Conservation (phyloP, 1,139 yeast species). For the Saccharomycopsis hybrid region DNA sequence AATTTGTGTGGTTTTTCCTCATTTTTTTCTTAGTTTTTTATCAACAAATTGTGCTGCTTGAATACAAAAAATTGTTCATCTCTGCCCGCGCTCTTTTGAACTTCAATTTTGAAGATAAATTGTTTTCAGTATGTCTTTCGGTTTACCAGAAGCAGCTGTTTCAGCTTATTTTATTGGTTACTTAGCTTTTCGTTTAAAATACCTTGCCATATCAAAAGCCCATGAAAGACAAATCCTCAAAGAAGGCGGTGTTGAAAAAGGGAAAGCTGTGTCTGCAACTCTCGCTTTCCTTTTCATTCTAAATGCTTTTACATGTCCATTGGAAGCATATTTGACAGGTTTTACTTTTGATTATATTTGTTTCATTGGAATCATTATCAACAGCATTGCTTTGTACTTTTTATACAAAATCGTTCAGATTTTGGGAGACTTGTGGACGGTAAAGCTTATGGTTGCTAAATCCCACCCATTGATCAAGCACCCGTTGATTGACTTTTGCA, state of each 20-base stretch:
- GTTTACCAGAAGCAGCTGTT: too few relatives aligned
- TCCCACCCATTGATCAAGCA: conserved; percentile 1
- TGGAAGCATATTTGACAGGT: background rate
- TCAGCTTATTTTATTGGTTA: too few relatives aligned
- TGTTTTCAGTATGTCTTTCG: too few relatives aligned
- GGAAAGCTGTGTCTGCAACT: background rate
- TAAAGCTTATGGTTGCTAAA: conserved; percentile 3
- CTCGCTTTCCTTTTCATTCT: background rate
- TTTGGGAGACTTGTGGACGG: background rate
- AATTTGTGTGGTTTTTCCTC: too few relatives aligned
- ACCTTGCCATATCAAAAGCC: background rate
- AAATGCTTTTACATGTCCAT: background rate
- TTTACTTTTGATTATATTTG: background rate
- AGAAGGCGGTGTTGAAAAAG: background rate
- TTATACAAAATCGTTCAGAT: background rate
- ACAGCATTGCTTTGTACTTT: background rate
- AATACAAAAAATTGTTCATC: too few relatives aligned
- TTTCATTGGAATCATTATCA: background rate
- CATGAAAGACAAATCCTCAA: background rate
- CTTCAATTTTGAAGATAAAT: too few relatives aligned
- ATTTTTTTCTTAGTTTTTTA: too few relatives aligned
- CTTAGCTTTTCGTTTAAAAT: too few relatives aligned
- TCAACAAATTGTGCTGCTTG: too few relatives aligned
- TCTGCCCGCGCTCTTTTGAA: too few relatives aligned
- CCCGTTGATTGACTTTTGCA: background rate